phyloP scores from a whole-genome alignment of 2,329 filamentous ascomycete species.

The Trichoderma aggressivum region DNA sequence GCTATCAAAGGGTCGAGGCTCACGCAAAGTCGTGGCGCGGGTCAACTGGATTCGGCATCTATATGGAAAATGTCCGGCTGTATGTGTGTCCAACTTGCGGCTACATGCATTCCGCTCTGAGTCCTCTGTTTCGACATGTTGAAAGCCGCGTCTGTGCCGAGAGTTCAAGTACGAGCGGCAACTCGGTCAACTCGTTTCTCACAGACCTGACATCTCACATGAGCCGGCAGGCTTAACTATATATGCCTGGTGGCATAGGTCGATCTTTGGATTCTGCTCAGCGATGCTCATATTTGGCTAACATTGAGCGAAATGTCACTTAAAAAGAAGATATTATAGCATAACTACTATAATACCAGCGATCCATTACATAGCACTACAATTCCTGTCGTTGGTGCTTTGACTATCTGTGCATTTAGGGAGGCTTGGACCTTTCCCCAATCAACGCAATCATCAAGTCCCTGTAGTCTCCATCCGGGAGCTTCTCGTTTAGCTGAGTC shows the following conservation, averaged over 20 bases:
- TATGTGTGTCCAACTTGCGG: background rate
- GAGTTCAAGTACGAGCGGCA: background rate
- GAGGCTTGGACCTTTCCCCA: slow-evolving; percentile 18
- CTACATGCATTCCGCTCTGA: background rate
- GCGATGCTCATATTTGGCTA: background rate
- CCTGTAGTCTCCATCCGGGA: slow-evolving; percentile 26
- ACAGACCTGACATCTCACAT: background rate
- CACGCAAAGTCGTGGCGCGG: background rate
- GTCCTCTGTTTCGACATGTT: background rate
- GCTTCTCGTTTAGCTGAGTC: background rate
- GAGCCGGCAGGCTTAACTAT: background rate
- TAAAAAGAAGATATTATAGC: background rate
- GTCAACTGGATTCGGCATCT: background rate
- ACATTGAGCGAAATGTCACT: background rate
- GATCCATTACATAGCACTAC: background rate
- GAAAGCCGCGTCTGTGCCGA: background rate
- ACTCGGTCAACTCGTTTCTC: background rate
- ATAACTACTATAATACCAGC: no score
- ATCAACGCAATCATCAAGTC: slow-evolving; percentile 26
- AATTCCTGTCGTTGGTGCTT: background rate
- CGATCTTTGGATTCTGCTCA: background rate
- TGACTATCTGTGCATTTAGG: background rate
- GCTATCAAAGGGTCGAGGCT: background rate
- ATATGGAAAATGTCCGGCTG: background rate
- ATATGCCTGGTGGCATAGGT: background rate